Evolutionary conservation across 2,329 filamentous ascomycete species (phyloP).

Genomic region (Rhynchosporium graminicola): DNA sequence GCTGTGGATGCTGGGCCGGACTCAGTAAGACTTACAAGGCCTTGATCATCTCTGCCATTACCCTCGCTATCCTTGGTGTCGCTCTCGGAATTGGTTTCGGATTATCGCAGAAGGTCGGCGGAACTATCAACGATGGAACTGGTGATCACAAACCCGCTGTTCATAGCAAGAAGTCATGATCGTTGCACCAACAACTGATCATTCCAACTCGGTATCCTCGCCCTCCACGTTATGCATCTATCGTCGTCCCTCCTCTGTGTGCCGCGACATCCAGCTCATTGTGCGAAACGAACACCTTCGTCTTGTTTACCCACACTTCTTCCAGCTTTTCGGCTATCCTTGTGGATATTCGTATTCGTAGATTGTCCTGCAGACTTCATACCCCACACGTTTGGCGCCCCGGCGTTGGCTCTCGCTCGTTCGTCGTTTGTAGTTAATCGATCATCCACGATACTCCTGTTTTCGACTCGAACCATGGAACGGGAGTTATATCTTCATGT

Average conservation of each 20-base stretch:
- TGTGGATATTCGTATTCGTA: constrained; percentile 20
- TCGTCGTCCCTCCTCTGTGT: constrained; percentile 6
- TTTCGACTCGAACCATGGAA: neutral
- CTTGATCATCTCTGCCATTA: constrained; percentile 20
- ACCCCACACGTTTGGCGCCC: constrained; percentile 20
- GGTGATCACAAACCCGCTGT: constrained; percentile 23
- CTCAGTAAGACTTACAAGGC: constrained; percentile 26
- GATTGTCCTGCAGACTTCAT: constrained; percentile 16
- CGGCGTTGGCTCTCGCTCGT: constrained; percentile 9
- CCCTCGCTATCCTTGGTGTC: constrained; percentile 24
- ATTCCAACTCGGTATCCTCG: constrained; percentile 5
- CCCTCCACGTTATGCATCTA: neutral
- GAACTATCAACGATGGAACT: constrained; percentile 16
- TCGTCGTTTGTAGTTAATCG: neutral
- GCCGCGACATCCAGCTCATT: constrained; percentile 13
- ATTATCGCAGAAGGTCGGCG: constrained; percentile 22
- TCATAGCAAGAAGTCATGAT: constrained; percentile 19
- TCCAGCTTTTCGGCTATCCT: constrained; percentile 9
- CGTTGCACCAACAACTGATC: neutral
- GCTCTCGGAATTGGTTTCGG: constrained; percentile 28
- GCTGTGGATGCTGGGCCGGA: constrained; percentile 24
- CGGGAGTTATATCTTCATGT: neutral
- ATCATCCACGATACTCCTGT: neutral
- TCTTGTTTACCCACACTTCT: neutral
- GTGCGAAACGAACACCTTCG: constrained; percentile 11